Conservation (phyloP, 371 early-diverging fungal genomes). For the Mucor saturninus region DNA sequence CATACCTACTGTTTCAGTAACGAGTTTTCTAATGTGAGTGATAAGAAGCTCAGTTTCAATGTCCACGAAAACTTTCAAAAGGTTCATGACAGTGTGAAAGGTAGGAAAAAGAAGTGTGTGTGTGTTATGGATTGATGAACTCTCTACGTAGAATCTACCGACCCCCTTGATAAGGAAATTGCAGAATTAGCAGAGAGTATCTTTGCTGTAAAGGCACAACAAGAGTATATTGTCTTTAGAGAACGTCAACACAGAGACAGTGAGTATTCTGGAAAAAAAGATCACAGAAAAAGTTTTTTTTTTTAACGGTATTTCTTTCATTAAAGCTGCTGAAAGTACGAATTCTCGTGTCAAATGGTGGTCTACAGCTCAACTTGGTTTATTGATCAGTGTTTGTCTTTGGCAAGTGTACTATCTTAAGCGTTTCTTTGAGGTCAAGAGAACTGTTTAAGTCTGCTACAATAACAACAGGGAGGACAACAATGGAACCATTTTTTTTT, state of each 20-base stretch:
- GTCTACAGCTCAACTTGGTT: conserved; percentile 69
- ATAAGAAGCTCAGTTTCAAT: conserved; percentile 61
- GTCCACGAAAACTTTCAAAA: conserved; percentile 51
- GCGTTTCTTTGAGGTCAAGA: conserved; percentile 80
- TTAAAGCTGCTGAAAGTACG: conserved; percentile 76
- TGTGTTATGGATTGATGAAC: neutral
- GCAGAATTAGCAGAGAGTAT: conserved; percentile 69
- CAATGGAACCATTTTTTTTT: no score
- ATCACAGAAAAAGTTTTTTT: neutral
- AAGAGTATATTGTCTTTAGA: conserved; percentile 72
- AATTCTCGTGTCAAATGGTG: conserved; percentile 80
- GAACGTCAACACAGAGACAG: conserved; percentile 76
- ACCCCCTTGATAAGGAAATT: conserved; percentile 73
- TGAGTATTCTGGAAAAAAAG: conserved; percentile 37
- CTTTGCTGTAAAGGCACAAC: conserved; percentile 71
- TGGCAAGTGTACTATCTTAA: conserved; percentile 79
- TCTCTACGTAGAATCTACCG: conserved; percentile 44
- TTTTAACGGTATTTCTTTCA: no score
- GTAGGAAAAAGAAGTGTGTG: conserved; percentile 19
- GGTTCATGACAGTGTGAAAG: conserved; percentile 36
- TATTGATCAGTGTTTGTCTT: conserved; percentile 67
- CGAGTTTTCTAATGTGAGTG: conserved; percentile 54
- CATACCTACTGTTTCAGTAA: conserved; percentile 84
- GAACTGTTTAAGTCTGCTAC: conserved; percentile 57
- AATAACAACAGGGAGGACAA: neutral